Evolutionary conservation across 805 yeast genomes (phyloP).

Genomic region (Ogataea trehaloabstinens): DNA sequence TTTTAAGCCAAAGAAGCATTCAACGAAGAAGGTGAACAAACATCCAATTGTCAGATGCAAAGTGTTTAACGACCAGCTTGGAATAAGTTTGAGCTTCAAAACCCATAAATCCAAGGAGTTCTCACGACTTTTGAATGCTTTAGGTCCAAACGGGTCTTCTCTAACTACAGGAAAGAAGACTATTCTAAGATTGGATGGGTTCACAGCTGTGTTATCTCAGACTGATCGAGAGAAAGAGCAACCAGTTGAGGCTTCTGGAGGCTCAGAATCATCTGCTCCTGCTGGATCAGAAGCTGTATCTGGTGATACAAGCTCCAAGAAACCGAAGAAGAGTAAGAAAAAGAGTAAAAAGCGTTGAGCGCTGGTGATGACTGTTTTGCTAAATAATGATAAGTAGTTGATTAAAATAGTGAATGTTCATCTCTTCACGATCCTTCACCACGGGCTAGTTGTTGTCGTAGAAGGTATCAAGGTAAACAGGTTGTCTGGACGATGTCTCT

Average conservation of each 20-base stretch:
- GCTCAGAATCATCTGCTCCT: not conserved
- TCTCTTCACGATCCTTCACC: slow-evolving; percentile 8
- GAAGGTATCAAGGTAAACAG: slow-evolving; percentile 7
- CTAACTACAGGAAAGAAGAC: slow-evolving; percentile 25
- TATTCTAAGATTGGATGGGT: slow-evolving; percentile 26
- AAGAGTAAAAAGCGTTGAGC: slow-evolving; percentile 23
- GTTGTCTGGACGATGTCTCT: slow-evolving; percentile 7
- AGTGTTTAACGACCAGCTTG: slow-evolving; percentile 62
- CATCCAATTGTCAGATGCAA: slow-evolving; percentile 47
- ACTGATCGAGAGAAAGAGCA: slow-evolving; percentile 15
- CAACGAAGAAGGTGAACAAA: slow-evolving; percentile 11
- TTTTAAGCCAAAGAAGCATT: slow-evolving; percentile 24
- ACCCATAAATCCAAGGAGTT: slow-evolving; percentile 71
- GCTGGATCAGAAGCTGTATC: slow-evolving; percentile 1
- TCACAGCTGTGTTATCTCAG: slow-evolving; percentile 25
- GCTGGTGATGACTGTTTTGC: not conserved
- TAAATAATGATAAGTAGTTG: not conserved
- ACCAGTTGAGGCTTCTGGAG: slow-evolving; percentile 6
- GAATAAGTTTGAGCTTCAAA: slow-evolving; percentile 55
- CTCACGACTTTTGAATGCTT: slow-evolving; percentile 64
- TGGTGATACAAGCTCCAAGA: slow-evolving; percentile 5
- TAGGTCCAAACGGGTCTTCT: slow-evolving; percentile 63
- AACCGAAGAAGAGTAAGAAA: slow-evolving; percentile 20
- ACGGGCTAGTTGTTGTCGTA: slow-evolving; percentile 8
- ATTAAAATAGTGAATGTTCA: not conserved